phyloP scores from a whole-genome alignment of 2,329 filamentous ascomycete genomes.

The Microcyclospora pomicola region DNA sequence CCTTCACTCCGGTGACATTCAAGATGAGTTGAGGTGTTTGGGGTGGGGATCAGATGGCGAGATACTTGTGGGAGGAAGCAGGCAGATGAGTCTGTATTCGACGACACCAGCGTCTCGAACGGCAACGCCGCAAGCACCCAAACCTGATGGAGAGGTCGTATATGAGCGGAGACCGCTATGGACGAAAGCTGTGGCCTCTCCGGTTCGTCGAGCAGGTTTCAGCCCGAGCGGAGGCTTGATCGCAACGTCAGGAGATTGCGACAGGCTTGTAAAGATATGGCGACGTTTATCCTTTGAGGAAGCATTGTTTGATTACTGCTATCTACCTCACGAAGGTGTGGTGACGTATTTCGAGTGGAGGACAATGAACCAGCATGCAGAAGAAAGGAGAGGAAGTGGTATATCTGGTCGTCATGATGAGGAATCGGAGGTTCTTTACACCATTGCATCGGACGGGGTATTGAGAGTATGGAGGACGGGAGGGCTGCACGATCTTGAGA shows the following conservation, averaged over 20 bases:
- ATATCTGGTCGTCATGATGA: conserved; percentile 18
- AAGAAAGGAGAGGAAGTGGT: conserved; percentile 38
- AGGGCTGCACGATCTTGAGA: conserved; percentile 56
- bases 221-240: conserved; percentile 82
- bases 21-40: conserved; percentile 43
- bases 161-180: conserved; percentile 44
- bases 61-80: conserved; percentile 59
- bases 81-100: conserved; percentile 56
- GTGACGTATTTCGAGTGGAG: conserved; percentile 82
- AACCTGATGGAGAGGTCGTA: conserved; percentile 26
- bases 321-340: conserved; percentile 67
- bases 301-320: conserved; percentile 77
- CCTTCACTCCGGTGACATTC: conserved; percentile 34
- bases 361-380: conserved; percentile 49
- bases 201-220: conserved; percentile 59
- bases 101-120: conserved; percentile 25
- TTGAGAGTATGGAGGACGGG: conserved; percentile 73
- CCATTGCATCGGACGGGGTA: conserved; percentile 66
- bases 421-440: conserved; percentile 74
- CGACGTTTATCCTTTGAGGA: conserved; percentile 74
- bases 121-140: conserved; percentile 10
- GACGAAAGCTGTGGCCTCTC: conserved; percentile 59
- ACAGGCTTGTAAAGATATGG: conserved; percentile 87
- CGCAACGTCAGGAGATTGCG: conserved; percentile 63
- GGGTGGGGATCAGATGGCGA: conserved; percentile 86